These are phyloP conservation scores for Magnaporthales sp. DNA, from an alignment of 2,329 filamentous ascomycete species.

Conservation along the genomic window DNA sequence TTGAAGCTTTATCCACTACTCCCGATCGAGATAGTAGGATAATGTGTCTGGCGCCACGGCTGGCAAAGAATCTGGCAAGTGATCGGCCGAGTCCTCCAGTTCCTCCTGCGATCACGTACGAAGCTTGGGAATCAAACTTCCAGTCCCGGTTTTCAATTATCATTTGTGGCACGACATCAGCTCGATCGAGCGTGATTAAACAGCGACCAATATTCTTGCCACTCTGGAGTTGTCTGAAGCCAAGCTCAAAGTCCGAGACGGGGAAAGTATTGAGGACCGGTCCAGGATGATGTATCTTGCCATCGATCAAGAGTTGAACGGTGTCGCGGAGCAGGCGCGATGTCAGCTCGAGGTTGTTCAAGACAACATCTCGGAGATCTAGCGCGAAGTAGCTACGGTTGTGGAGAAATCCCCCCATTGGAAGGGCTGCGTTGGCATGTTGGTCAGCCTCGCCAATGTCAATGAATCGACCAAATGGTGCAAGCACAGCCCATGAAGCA, in stretches of 20 bases:
- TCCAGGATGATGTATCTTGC: not conserved
- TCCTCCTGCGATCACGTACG: constrained; percentile 15
- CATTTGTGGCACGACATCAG: not conserved
- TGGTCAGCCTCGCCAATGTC: constrained; percentile 24
- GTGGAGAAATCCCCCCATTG: not conserved
- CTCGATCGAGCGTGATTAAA: not conserved
- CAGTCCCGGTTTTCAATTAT: not conserved
- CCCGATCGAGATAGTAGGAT: constrained; percentile 4
- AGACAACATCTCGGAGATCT: not conserved
- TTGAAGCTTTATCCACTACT: not conserved
- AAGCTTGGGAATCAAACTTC: not conserved
- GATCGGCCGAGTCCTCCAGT: constrained; percentile 14
- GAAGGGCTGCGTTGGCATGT: constrained; percentile 6
- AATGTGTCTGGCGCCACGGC: constrained; percentile 13
- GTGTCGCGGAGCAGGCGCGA: not conserved
- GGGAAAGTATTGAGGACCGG: not conserved
- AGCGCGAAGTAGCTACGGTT: not conserved
- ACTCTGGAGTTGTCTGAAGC: not conserved
- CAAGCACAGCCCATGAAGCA: constrained; percentile 23
- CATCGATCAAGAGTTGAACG: not conserved
- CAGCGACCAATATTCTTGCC: not conserved
- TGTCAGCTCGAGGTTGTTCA: not conserved
- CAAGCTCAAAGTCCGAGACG: not conserved
- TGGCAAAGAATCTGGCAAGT: constrained; percentile 13
- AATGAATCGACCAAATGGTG: constrained; percentile 24